Percentiles rank a stretch among this genome's conserved stretches.
phyloP scores from a whole-genome alignment of 331 rosid species.

The Phaseolus coccineus region DNA sequence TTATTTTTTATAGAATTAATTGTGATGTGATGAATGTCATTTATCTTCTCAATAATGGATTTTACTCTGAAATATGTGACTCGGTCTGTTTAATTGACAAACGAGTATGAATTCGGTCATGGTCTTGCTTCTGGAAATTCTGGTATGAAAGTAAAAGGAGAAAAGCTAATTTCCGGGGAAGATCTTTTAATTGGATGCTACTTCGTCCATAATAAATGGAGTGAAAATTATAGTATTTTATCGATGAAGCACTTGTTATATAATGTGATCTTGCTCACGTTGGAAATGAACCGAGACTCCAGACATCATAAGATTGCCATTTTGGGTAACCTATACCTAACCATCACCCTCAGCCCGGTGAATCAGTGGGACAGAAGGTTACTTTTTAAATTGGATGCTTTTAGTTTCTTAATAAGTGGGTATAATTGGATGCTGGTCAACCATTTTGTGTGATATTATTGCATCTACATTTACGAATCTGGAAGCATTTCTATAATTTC shows the following conservation, averaged over 20 bases:
- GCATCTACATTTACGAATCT: not conserved
- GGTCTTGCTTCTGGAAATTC: no score
- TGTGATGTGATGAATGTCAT: not conserved
- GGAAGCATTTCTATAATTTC: constrained; percentile 3
- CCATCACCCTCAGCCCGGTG: not conserved
- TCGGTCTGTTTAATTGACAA: no score
- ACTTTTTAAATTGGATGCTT: not conserved
- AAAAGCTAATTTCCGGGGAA: not conserved
- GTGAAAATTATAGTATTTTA: not conserved
- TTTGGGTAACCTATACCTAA: not conserved
- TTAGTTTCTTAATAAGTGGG: not conserved
- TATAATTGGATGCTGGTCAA: not conserved
- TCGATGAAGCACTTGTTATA: not conserved
- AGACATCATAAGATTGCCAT: not conserved
- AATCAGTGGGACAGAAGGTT: not conserved
- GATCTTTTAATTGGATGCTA: not conserved
- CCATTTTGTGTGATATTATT: not conserved
- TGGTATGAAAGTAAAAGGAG: not conserved
- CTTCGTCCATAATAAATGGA: not conserved
- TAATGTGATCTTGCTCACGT: not conserved
- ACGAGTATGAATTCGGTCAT: not conserved
- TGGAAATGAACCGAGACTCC: not conserved
- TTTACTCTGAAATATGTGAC: not conserved
- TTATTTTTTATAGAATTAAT: not conserved
- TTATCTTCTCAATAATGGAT: not conserved